These are phyloP conservation scores for Colletotrichum cuscutae DNA, from an alignment of 2,329 filamentous ascomycete genomes.

Conservation along the genomic window DNA sequence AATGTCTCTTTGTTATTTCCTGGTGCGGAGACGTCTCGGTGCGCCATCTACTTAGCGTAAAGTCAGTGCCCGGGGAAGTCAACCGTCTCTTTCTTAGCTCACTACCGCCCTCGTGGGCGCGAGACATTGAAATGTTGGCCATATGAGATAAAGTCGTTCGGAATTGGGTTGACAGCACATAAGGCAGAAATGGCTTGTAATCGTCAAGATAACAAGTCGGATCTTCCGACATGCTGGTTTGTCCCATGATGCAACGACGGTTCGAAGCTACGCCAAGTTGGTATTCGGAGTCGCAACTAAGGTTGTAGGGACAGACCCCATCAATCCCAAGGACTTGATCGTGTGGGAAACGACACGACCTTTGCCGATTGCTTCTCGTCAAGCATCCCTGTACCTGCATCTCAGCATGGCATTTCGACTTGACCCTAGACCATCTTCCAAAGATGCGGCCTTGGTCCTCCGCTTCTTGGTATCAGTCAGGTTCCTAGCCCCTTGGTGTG, in stretches of 20 bases:
- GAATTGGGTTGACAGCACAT: background rate
- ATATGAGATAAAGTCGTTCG: background rate
- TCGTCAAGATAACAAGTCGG: background rate
- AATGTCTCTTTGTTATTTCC: background rate
- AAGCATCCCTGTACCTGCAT: background rate
- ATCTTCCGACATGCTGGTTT: background rate
- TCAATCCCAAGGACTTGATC: background rate
- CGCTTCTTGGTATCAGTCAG: background rate
- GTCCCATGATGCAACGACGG: background rate
- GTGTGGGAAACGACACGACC: background rate
- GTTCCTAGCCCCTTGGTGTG: background rate
- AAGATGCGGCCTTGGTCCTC: background rate
- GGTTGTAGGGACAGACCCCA: background rate
- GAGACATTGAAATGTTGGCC: background rate
- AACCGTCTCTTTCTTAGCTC: background rate
- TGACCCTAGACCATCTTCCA: background rate
- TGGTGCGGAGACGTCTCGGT: background rate
- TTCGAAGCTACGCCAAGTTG: background rate
- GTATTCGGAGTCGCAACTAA: background rate
- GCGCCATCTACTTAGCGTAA: background rate
- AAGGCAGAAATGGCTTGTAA: background rate
- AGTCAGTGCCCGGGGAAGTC: background rate
- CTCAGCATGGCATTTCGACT: background rate
- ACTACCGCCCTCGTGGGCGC: background rate
- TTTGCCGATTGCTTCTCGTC: background rate